Percentiles rank a stretch among this genome's conserved stretches.
phyloP scores from a whole-genome alignment of 2,329 filamentous ascomycete genomes.

The Gaeumannomyces tritici region DNA sequence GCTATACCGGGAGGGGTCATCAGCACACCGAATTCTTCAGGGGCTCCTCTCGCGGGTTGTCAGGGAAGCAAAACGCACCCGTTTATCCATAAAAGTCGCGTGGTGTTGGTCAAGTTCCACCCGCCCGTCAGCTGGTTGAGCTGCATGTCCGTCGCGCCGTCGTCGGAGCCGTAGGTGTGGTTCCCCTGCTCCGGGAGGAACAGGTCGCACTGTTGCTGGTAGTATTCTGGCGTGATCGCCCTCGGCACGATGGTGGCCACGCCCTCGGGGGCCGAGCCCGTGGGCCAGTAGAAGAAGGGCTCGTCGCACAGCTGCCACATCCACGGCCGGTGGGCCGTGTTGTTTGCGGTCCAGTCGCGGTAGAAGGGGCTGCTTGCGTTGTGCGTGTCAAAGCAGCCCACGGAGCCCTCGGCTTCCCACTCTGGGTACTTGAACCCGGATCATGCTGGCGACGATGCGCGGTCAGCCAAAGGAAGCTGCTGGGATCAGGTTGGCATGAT shows the following conservation, averaged over 20 bases:
- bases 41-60: too few relatives aligned
- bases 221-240: constrained; percentile 40
- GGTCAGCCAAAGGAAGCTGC: neutral
- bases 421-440: constrained; percentile 38
- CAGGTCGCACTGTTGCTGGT: constrained; percentile 42
- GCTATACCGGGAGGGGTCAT: constrained; percentile 34
- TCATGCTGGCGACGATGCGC: constrained; percentile 2
- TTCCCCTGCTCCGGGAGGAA: constrained; percentile 42
- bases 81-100: constrained; percentile 47
- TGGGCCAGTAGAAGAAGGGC: constrained; percentile 49
- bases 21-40: too few relatives aligned
- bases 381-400: constrained; percentile 44
- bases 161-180: constrained; percentile 36
- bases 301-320: constrained; percentile 55
- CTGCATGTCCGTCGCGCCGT: constrained; percentile 32
- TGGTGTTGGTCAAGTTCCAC: constrained; percentile 41
- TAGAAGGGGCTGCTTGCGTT: constrained; percentile 37
- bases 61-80: constrained; percentile 22
- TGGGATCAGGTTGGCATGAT: too few relatives aligned
- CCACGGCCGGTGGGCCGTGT: constrained; percentile 44
- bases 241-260: constrained; percentile 40
- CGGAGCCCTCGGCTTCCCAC: constrained; percentile 27
- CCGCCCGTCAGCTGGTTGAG: constrained; percentile 46
- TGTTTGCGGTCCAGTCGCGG: constrained; percentile 36
- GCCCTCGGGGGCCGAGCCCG: constrained; percentile 36